phyloP scores from a whole-genome alignment of 306 rosid genomes.

The Cicer chorassanicum region DNA sequence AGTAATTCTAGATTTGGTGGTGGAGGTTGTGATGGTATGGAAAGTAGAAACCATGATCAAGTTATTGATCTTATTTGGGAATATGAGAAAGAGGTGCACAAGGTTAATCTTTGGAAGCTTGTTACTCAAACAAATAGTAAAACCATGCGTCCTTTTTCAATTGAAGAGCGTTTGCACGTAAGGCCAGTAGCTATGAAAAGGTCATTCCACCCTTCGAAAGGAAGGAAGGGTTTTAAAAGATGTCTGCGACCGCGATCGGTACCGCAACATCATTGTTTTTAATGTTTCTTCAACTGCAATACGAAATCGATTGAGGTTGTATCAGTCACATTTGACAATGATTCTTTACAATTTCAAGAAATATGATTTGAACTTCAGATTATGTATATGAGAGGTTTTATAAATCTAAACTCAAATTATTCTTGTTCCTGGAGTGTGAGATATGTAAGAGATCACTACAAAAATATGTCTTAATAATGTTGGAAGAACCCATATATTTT shows the following conservation, averaged over 20 bases:
- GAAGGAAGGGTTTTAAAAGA: conserved; percentile 40
- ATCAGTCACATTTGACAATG: too few species aligned
- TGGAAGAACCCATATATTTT: too few species aligned
- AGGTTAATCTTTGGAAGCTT: conserved; percentile 11
- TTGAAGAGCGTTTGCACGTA: conserved; percentile 53
- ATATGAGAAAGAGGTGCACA: neutral
- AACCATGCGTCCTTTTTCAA: conserved; percentile 48
- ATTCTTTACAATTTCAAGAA: neutral
- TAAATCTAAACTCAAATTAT: conserved; percentile 39
- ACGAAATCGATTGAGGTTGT: neutral
- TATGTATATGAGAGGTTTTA: conserved; percentile 42
- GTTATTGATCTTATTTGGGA: neutral
- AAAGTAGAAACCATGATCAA: conserved; percentile 30
- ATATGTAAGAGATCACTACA: neutral
- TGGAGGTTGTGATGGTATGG: neutral
- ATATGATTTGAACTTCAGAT: neutral
- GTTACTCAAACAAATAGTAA: conserved; percentile 16
- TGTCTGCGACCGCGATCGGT: neutral
- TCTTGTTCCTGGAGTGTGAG: neutral
- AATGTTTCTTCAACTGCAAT: neutral
- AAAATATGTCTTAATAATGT: too few species aligned
- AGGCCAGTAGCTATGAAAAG: conserved; percentile 71
- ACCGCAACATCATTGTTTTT: neutral
- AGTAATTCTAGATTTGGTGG: neutral
- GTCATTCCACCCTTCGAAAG: conserved; percentile 53